Base-by-base conservation (phyloP, 495 filamentous ascomycete species). In the Stereocaulon alpinum region DNA sequence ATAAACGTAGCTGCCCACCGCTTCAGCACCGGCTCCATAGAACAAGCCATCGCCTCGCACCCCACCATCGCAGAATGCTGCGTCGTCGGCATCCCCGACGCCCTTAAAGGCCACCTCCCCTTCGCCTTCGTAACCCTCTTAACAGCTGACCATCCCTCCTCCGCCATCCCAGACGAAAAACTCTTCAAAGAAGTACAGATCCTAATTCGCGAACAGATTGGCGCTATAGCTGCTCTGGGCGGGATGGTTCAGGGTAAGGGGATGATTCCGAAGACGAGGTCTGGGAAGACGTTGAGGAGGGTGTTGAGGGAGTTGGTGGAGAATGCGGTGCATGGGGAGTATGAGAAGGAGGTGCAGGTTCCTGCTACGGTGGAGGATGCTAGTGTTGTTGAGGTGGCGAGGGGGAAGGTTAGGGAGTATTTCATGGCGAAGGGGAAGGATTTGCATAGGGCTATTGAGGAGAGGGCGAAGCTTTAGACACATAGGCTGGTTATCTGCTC, bases 1-100 rank as follows among this genome's bases (percentile, higher is more conserved):
- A 94, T 96, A 68, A 96, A 96, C 66, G 91, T 95, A 1, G 91
- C 91, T 30, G 91, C 91, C 3, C 91, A 96, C 73, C 82, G 91
- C 4, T 90, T 96, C 61, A 88, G 85, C 65, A 96, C 91, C 3
- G 91, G 87, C 34, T 76, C 85, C 24, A 92, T 96, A 68, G 91
- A 96, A 73, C 88, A 95, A 73, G 90, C 86, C 40, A 87, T 96
- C 62, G 82, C 89, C 4, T 84, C 83, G 3, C 90, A 95, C 68
- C 86, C 86, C 0, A 70, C 69, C 5, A 80, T 96, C 32, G 85
- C 82, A 17, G 91, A 96, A 75, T 86, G 84, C 34, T 88, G 86
- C 64, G 87, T 95, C 0, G 82, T 96, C 17, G 85, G 86, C 24
- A 85, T 95, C 55, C 92, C 92, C 0, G 91, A 96, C 64, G 63